phyloP scores from a whole-genome alignment of 2,329 filamentous ascomycete species.

The Aspergillus sp. region DNA sequence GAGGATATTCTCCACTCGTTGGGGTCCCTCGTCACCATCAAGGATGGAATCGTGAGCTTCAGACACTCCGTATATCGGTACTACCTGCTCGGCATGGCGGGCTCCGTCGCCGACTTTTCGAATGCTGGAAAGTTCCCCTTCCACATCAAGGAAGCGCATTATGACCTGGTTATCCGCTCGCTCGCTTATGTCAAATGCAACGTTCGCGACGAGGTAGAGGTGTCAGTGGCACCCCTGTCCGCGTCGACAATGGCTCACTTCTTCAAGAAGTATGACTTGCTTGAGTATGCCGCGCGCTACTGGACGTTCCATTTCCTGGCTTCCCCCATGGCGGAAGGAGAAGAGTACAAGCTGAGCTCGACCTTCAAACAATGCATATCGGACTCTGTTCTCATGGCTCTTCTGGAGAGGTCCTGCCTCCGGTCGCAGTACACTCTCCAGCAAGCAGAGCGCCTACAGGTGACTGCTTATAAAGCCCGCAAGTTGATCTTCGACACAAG shows the following conservation, averaged over 20 bases:
- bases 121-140: not conserved
- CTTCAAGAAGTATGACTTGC: slow-evolving; percentile 1
- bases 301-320: slow-evolving; percentile 3
- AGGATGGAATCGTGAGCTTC: not conserved
- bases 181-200: slow-evolving; percentile 1
- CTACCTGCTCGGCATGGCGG: not conserved
- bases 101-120: not conserved
- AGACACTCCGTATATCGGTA: not conserved
- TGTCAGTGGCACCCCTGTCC: not conserved
- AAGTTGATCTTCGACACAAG: not conserved
- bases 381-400: slow-evolving; percentile 1
- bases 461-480: not conserved
- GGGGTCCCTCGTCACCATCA: not conserved
- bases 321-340: slow-evolving; percentile 2
- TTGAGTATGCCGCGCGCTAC: slow-evolving; percentile 2
- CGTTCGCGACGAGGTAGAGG: not conserved
- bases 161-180: not conserved
- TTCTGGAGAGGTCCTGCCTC: not conserved
- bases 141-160: not conserved
- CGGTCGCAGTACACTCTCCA: not conserved
- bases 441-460: slow-evolving; percentile 1
- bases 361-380: slow-evolving; percentile 2
- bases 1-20: not conserved
- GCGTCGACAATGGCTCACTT: not conserved
- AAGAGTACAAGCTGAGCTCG: not conserved